phyloP scores from a whole-genome alignment of 495 filamentous ascomycete species.

The Tirmania nivea region DNA sequence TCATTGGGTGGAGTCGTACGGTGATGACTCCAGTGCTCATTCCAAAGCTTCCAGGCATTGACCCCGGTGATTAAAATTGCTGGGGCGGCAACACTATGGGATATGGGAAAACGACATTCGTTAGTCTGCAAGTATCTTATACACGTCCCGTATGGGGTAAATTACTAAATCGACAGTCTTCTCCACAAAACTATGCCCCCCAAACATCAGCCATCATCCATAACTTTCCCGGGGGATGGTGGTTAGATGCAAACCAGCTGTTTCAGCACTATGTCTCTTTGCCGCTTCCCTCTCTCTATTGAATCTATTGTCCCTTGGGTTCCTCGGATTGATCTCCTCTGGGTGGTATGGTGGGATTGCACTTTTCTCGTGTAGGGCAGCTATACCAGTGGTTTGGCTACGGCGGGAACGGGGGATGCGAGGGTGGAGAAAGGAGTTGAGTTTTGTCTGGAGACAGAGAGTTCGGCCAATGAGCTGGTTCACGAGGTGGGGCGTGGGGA shows the following conservation, averaged over 20 bases:
- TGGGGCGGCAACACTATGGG: slow-evolving; percentile 42
- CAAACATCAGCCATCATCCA: slow-evolving; percentile 4
- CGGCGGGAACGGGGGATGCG: too few species aligned
- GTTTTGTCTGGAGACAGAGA: too few species aligned
- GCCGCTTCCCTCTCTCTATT: slow-evolving; percentile 62
- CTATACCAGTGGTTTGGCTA: too few species aligned
- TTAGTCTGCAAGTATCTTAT: neutral
- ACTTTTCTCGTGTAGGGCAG: too few species aligned
- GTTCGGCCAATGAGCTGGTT: too few species aligned
- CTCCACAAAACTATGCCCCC: slow-evolving; percentile 56
- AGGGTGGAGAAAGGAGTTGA: too few species aligned
- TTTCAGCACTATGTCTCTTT: slow-evolving; percentile 64
- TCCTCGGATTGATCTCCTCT: slow-evolving; percentile 19
- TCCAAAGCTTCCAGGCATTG: slow-evolving; percentile 79
- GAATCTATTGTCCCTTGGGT: slow-evolving; percentile 67
- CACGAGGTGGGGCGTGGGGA: too few species aligned
- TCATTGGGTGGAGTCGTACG: slow-evolving; percentile 62
- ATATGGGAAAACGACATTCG: neutral
- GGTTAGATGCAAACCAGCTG: slow-evolving; percentile 38
- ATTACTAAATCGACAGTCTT: slow-evolving; percentile 83
- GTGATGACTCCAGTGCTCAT: slow-evolving; percentile 93
- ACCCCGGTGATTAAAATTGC: slow-evolving; percentile 41
- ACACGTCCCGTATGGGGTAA: neutral
- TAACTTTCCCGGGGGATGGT: neutral
- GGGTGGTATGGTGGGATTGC: too few species aligned